A percentile compares a stretch with the other conserved stretches of the same genome.
phyloP scores from a whole-genome alignment of 2,329 filamentous ascomycete genomes.

The Westerdykella ornata region DNA sequence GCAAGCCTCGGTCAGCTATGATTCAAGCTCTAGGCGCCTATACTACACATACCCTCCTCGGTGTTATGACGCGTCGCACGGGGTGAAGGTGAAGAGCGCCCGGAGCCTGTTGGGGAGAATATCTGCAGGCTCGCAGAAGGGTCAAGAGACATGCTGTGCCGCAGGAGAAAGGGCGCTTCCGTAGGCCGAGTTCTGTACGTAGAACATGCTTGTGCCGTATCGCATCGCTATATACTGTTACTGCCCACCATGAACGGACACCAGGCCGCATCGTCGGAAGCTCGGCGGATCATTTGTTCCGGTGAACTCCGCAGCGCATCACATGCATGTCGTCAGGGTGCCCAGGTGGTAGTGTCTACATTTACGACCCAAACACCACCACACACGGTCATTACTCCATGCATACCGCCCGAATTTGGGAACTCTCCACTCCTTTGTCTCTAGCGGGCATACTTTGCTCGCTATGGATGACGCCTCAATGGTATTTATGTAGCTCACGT shows the following conservation, averaged over 20 bases:
- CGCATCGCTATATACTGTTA: constrained; percentile 2
- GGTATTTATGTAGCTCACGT: constrained; percentile 1
- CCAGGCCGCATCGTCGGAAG: constrained; percentile 15
- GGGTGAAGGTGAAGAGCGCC: constrained; percentile 66
- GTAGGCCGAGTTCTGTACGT: constrained; percentile 11
- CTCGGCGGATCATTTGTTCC: constrained; percentile 13
- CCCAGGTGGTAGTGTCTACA: no score
- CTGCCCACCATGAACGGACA: constrained; percentile 11
- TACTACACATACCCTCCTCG: constrained; percentile 59
- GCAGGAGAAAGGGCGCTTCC: constrained; percentile 13
- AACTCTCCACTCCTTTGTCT: neutral
- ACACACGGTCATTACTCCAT: neutral
- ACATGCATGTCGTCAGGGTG: constrained; percentile 6
- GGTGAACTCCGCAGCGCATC: constrained; percentile 6
- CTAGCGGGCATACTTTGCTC: neutral
- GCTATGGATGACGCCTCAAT: constrained; percentile 4
- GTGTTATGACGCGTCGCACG: constrained; percentile 72
- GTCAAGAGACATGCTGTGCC: constrained; percentile 37
- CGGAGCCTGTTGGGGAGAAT: constrained; percentile 73
- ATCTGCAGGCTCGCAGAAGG: constrained; percentile 30
- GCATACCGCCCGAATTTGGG: neutral
- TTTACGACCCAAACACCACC: neutral
- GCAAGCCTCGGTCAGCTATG: constrained; percentile 9
- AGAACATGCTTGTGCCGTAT: constrained; percentile 25
- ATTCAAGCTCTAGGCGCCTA: constrained; percentile 1